Conservation (phyloP, 768 basidiomycete genomes). For the Cystofilobasidium bisporidii region DNA sequence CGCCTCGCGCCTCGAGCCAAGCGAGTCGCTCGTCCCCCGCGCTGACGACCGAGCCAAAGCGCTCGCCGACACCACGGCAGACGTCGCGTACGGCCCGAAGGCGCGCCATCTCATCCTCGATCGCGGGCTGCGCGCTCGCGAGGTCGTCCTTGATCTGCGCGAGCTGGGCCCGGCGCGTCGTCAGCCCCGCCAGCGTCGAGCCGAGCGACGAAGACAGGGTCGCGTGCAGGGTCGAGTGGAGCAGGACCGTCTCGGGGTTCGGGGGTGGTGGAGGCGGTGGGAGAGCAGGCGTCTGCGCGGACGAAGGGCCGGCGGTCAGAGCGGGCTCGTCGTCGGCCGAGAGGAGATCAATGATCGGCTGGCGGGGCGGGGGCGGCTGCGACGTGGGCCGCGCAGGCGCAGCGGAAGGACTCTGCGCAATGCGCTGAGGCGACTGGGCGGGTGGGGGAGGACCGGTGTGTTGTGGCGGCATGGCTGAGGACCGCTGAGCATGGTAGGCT, state of each 20-base stretch:
- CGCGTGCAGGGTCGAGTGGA: conserved; percentile 57
- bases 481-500: neutral
- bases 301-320: neutral
- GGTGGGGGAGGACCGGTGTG: conserved; percentile 13
- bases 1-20: conserved; percentile 71
- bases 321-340: conserved; percentile 11
- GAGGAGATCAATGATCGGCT: conserved; percentile 25
- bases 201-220: conserved; percentile 63
- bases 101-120: conserved; percentile 90
- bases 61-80: conserved; percentile 64
- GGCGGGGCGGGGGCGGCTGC: conserved; percentile 5
- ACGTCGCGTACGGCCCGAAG: conserved; percentile 88
- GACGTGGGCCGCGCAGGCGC: neutral
- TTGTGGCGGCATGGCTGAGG: neutral
- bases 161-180: conserved; percentile 49
- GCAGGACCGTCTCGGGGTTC: conserved; percentile 74
- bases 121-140: conserved; percentile 79
- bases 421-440: conserved; percentile 1
- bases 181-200: conserved; percentile 50
- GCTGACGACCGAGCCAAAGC: conserved; percentile 55
- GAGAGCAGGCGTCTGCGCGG: too few species aligned
- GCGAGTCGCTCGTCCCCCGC: conserved; percentile 63
- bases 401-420: too few species aligned
- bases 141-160: conserved; percentile 75
- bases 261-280: conserved; percentile 59